These are phyloP conservation scores for Echites panduratus DNA, from an alignment of 257 asterid species.

Conservation along the genomic window DNA sequence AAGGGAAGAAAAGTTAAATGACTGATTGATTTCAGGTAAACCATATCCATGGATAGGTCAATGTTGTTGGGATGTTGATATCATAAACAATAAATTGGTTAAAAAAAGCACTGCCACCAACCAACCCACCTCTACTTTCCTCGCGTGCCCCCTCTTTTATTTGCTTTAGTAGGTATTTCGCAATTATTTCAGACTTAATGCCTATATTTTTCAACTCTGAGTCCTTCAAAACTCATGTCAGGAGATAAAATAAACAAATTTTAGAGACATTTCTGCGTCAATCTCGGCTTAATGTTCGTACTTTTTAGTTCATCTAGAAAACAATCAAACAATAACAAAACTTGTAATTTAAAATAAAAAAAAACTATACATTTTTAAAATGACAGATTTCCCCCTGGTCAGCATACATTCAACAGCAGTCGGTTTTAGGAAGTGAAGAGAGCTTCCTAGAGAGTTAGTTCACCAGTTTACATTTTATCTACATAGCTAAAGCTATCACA, in stretches of 20 bases:
- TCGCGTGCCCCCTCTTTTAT: neutral
- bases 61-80: neutral
- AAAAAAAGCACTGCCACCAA: neutral
- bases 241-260: neutral
- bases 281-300: neutral
- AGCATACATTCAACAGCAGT: slow-evolving; percentile 24
- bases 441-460: slow-evolving; percentile 20
- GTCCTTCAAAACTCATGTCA: neutral
- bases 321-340: too few species aligned
- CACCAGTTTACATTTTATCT: slow-evolving; percentile 25
- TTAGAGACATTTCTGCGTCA: neutral
- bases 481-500: slow-evolving; percentile 23
- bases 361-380: slow-evolving; percentile 30
- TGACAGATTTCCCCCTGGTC: slow-evolving; percentile 6
- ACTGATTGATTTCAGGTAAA: too few species aligned
- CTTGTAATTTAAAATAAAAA: neutral
- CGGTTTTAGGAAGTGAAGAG: slow-evolving; percentile 6
- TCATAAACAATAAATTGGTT: neutral
- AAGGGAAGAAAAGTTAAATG: neutral
- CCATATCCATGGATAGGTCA: neutral
- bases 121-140: neutral
- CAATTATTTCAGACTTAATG: neutral
- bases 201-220: neutral
- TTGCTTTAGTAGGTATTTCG: neutral
- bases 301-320: too few species aligned